These are phyloP conservation scores for Dactylorhiza incarnata DNA, from an alignment of 106 monocot species.

Conservation along the genomic window DNA sequence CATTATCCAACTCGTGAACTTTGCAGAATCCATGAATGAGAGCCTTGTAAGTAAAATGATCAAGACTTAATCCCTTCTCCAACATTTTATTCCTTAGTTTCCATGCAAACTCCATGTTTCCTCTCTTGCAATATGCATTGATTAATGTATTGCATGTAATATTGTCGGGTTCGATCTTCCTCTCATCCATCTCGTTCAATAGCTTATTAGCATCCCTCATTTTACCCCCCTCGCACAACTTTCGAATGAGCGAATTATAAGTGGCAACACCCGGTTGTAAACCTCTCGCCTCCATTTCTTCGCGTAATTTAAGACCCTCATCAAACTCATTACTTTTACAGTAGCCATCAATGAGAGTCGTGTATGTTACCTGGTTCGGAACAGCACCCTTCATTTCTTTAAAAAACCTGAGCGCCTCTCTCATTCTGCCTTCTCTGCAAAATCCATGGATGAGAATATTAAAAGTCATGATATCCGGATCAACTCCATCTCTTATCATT, in stretches of 20 bases:
- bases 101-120: conserved; percentile 73
- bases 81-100: conserved; percentile 80
- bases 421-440: conserved; percentile 81
- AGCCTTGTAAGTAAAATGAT: conserved; percentile 81
- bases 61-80: conserved; percentile 65
- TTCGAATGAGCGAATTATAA: conserved; percentile 70
- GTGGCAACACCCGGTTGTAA: conserved; percentile 54
- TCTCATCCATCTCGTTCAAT: conserved; percentile 93
- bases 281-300: conserved; percentile 86
- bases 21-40: conserved; percentile 95
- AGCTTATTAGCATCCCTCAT: conserved; percentile 79
- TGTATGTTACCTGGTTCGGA: conserved; percentile 76
- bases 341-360: conserved; percentile 85
- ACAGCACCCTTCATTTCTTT: conserved; percentile 56
- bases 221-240: conserved; percentile 73
- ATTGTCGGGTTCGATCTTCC: conserved; percentile 71
- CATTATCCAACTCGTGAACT: conserved; percentile 56
- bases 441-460: conserved; percentile 79
- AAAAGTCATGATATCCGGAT: conserved; percentile 66
- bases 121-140: conserved; percentile 92
- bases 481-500: conserved; percentile 59
- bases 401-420: conserved; percentile 61
- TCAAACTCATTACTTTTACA: conserved; percentile 70
- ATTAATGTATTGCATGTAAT: conserved; percentile 94
- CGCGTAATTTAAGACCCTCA: conserved; percentile 40